These are phyloP conservation scores for Draba incana DNA, from an alignment of 345 rosid genomes.

Conservation along the genomic window DNA sequence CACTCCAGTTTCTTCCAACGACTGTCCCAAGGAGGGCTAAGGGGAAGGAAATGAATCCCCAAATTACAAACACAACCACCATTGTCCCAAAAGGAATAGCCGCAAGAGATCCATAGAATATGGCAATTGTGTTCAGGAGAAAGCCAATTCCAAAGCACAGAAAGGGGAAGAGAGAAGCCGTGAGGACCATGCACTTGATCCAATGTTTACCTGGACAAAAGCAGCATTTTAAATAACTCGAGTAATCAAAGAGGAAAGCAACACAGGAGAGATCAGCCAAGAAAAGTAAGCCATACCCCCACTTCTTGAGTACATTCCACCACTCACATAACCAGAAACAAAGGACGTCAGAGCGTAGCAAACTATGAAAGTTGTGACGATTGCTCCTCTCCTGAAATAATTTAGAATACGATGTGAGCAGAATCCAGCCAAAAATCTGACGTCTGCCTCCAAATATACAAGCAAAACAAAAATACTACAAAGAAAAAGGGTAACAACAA, in stretches of 20 bases:
- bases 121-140: constrained; percentile 80
- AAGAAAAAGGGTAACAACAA: not conserved
- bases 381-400: constrained; percentile 95
- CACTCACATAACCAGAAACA: constrained; percentile 96
- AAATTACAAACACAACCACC: constrained; percentile 87
- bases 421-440: constrained; percentile 5
- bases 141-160: constrained; percentile 93
- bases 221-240: not conserved
- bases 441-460: constrained; percentile 1
- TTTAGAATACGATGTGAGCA: constrained; percentile 9
- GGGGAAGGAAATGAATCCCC: constrained; percentile 97
- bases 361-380: constrained; percentile 93
- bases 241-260: constrained; percentile 1
- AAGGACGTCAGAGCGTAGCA: constrained; percentile 98
- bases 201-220: constrained; percentile 73
- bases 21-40: constrained; percentile 94
- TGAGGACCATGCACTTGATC: constrained; percentile 95
- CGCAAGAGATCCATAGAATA: constrained; percentile 90
- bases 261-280: constrained; percentile 8
- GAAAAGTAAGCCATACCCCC: constrained; percentile 66
- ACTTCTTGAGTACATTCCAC: constrained; percentile 97
- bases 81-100: constrained; percentile 97
- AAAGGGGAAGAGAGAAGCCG: constrained; percentile 93
- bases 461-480: constrained; percentile 16
- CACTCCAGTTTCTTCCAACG: constrained; percentile 93